phyloP scores from a whole-genome alignment of 495 filamentous ascomycete genomes.

The Pseudomonodictys pantanalensis region DNA sequence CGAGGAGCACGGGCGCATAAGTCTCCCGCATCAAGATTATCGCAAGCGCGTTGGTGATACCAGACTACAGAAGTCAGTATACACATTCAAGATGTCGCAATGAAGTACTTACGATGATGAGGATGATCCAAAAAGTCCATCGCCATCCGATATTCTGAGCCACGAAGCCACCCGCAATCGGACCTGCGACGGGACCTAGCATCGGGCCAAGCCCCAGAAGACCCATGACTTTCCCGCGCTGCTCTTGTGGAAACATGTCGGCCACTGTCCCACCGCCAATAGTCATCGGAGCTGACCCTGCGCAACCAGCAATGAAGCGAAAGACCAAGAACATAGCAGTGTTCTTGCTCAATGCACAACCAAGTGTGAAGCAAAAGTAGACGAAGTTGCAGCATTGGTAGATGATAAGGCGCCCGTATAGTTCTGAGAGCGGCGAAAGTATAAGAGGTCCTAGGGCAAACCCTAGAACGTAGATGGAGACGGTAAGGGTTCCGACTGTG shows the following conservation, averaged over 20 bases:
- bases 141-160: constrained; percentile 16
- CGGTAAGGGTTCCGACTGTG: constrained; percentile 35
- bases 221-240: constrained; percentile 51
- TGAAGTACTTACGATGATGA: constrained; percentile 6
- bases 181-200: constrained; percentile 52
- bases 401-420: constrained; percentile 57
- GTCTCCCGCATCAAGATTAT: constrained; percentile 24
- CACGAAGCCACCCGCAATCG: constrained; percentile 22
- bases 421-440: constrained; percentile 61
- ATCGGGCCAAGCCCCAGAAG: constrained; percentile 51
- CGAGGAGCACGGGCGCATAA: constrained; percentile 24
- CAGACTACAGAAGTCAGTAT: background rate
- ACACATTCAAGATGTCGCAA: background rate
- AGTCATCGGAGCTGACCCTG: constrained; percentile 50
- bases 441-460: constrained; percentile 58
- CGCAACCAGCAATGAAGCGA: constrained; percentile 55
- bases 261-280: constrained; percentile 54
- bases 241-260: constrained; percentile 48
- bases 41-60: background rate
- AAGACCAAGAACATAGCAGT: constrained; percentile 55
- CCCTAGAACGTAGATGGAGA: constrained; percentile 48
- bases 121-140: constrained; percentile 25
- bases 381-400: constrained; percentile 55
- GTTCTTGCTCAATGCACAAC: constrained; percentile 48
- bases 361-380: constrained; percentile 53